Conservation (phyloP, 306 rosid species). For the Carpinus fangiana region DNA sequence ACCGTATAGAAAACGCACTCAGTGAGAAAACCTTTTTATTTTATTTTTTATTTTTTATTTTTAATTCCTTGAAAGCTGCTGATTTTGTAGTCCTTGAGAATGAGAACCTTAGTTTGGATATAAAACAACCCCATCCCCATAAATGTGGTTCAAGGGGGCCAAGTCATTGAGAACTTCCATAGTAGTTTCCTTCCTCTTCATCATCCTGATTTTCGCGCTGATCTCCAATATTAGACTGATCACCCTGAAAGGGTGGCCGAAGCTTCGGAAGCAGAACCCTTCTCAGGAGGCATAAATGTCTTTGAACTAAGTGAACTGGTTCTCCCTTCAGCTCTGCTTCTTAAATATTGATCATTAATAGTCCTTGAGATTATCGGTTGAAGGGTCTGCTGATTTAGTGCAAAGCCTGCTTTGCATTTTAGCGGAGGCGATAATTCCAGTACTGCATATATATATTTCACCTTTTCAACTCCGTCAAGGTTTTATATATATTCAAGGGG, state of each 20-base stretch:
- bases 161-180: conserved; percentile 21
- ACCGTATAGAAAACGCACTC: too few relatives aligned
- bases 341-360: too few relatives aligned
- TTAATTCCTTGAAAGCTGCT: conserved; percentile 35
- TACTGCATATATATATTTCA: not conserved
- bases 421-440: too few relatives aligned
- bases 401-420: too few relatives aligned
- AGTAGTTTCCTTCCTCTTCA: conserved; percentile 25
- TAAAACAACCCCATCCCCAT: conserved; percentile 19
- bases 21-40: too few relatives aligned
- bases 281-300: conserved; percentile 35
- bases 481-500: not conserved
- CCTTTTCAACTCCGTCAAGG: not conserved
- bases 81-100: conserved; percentile 48
- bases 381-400: too few relatives aligned
- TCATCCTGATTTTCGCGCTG: conserved; percentile 30
- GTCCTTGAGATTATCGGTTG: not conserved
- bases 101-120: conserved; percentile 57
- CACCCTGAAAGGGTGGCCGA: conserved; percentile 43
- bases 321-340: conserved; percentile 36
- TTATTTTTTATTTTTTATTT: too few relatives aligned
- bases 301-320: conserved; percentile 30
- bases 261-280: conserved; percentile 53
- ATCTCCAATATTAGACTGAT: conserved; percentile 23
- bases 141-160: conserved; percentile 25